Evolutionary conservation across 2,329 filamentous ascomycete species (phyloP), one percentile per base, ranked within the genome.

Genomic region (Fusarium burgessii): DNA sequence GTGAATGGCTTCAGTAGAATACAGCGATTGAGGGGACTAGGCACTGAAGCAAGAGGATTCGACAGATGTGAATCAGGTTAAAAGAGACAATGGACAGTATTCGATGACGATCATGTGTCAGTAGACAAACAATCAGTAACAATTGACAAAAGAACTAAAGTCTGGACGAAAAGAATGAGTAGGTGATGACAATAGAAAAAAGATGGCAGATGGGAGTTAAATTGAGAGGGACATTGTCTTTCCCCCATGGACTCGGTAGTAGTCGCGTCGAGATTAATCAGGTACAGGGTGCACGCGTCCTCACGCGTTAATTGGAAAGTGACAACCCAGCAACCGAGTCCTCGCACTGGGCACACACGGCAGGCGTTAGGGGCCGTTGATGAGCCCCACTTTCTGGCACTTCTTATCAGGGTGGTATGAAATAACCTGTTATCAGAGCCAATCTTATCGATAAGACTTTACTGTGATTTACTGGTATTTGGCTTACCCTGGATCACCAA

Each of bases 271-370:
- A 60, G 40, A 50, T 54, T 52, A 56, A 47, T 58, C 49, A 49
- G 61, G 52, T 52, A 14, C 25, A 55, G 51, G 70, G 65, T 62
- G 65, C 60, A 61, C 74, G 72, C 74, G 74, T 73, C 64, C 57
- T 72, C 52, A 73, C 74, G 74, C 74, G 74, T 76, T 68, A 73
- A 76, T 68, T 66, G 66, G 64, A 50, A 57, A 42, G 59, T 67
- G 68, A 50, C 62, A 63, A 46, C 47, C 47, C 47, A 57, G 66
- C 70, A 68, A 68, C 68, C 41, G 49, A 14, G 25, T 25, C 23
- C 23, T 45, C 62, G 47, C 63, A 62, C 50, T 67, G 46, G 52
- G 52, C 38, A 47, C 11, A 12, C 35, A 43, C 56, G 25, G 5
- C n/a, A 27, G 40, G 58, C 36, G 27, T 17, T 40, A 11, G 43